Percentiles rank a stretch among this genome's conserved stretches.
Conservation (phyloP, 257 asterid species). For the Nicotiana attenuata region DNA sequence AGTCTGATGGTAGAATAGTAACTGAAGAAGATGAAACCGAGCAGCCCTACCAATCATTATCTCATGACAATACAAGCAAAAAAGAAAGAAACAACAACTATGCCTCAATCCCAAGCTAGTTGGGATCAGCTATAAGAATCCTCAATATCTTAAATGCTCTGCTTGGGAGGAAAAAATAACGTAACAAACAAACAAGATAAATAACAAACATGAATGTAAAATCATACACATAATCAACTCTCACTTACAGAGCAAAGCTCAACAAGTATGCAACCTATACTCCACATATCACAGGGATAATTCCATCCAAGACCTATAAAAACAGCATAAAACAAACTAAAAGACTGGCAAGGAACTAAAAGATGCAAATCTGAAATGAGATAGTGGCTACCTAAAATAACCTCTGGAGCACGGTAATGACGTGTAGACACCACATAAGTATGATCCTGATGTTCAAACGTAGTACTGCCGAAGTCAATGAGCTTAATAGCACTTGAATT, state of each 20-base stretch:
- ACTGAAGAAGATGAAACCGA: neutral
- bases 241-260: constrained; percentile 84
- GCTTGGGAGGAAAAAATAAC: neutral
- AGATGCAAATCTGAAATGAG: neutral
- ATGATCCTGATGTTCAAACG: constrained; percentile 76
- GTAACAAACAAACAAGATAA: neutral
- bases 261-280: constrained; percentile 84
- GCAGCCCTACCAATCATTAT: neutral
- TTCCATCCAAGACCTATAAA: constrained; percentile 85
- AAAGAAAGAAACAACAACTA: too few relatives aligned
- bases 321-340: constrained; percentile 16
- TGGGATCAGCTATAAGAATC: neutral
- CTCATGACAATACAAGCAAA: neutral
- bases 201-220: neutral
- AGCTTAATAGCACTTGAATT: constrained; percentile 92
- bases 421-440: constrained; percentile 83
- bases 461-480: constrained; percentile 90
- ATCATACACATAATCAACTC: neutral
- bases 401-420: constrained; percentile 96
- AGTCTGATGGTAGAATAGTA: neutral
- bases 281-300: constrained; percentile 96
- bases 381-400: constrained; percentile 65
- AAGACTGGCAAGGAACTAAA: neutral
- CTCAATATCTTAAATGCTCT: neutral
- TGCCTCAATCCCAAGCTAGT: neutral